These are phyloP conservation scores for Sinapis alba DNA, from an alignment of 441 rosid species.

Conservation along the genomic window DNA sequence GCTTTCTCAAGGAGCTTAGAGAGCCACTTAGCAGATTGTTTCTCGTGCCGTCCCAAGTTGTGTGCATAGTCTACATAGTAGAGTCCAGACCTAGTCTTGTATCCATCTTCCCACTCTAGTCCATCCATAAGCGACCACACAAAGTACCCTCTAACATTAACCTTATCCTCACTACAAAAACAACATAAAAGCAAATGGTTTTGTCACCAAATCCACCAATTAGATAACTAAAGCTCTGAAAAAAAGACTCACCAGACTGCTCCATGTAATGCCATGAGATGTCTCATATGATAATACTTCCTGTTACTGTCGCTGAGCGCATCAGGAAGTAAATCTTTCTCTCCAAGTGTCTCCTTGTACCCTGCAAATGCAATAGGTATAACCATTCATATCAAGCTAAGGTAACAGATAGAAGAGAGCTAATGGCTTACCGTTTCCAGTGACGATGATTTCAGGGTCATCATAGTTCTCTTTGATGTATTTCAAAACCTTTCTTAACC, in stretches of 20 bases:
- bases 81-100: slow-evolving; percentile 44
- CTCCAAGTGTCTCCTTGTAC: slow-evolving; percentile 41
- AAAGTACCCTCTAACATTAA: slow-evolving; percentile 44
- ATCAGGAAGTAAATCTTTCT: slow-evolving; percentile 38
- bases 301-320: slow-evolving; percentile 33
- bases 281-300: slow-evolving; percentile 43
- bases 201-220: neutral
- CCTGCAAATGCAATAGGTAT: slow-evolving; percentile 23
- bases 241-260: slow-evolving; percentile 35
- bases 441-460: slow-evolving; percentile 37
- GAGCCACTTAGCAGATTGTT: slow-evolving; percentile 44
- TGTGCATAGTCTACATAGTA: slow-evolving; percentile 42
- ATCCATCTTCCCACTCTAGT: slow-evolving; percentile 42
- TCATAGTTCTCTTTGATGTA: slow-evolving; percentile 38
- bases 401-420: neutral
- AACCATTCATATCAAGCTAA: neutral
- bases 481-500: slow-evolving; percentile 39
- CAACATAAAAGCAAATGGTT: neutral
- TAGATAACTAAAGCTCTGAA: neutral
- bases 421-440: slow-evolving; percentile 42
- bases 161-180: slow-evolving; percentile 38
- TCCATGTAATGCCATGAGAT: slow-evolving; percentile 42
- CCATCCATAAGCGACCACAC: slow-evolving; percentile 49
- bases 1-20: slow-evolving; percentile 36
- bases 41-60: slow-evolving; percentile 36